Conservation (phyloP, 176 grass and related monocot species). For the Luzula sylvatica region DNA sequence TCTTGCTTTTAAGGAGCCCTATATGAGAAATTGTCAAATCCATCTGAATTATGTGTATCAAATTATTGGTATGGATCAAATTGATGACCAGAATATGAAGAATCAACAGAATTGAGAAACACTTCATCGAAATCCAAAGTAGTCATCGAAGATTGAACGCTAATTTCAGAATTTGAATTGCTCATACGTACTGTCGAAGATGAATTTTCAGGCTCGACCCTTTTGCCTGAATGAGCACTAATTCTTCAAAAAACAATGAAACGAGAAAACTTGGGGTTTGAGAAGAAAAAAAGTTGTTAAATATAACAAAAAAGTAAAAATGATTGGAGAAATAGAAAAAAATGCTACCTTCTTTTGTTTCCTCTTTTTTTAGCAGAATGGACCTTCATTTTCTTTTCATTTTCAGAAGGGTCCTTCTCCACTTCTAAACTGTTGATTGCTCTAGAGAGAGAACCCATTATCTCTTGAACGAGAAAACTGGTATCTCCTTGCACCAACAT, state of each 20-base stretch:
- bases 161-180: conserved; percentile 5
- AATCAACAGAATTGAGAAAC: not conserved
- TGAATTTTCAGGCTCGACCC: conserved; percentile 2
- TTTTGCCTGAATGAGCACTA: conserved; percentile 10
- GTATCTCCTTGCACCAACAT: not conserved
- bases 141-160: conserved; percentile 16
- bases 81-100: not conserved
- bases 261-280: not conserved
- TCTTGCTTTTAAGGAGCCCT: no score
- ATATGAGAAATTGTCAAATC: not conserved
- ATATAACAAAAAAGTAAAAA: not conserved
- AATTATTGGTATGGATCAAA: conserved; percentile 6
- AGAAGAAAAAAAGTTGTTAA: conserved; percentile 7
- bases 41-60: not conserved
- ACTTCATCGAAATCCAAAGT: conserved; percentile 1
- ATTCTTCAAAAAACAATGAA: conserved; percentile 17
- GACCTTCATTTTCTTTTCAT: not conserved
- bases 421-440: conserved; percentile 3
- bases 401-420: not conserved
- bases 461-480: conserved; percentile 8
- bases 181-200: conserved; percentile 23
- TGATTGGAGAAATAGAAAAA: not conserved
- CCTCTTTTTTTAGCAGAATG: not conserved
- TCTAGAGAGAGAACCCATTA: conserved; percentile 6
- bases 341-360: conserved; percentile 7